Base-by-base conservation (phyloP, 2,329 filamentous ascomycete species). In the Fusarium gaditjirri region DNA sequence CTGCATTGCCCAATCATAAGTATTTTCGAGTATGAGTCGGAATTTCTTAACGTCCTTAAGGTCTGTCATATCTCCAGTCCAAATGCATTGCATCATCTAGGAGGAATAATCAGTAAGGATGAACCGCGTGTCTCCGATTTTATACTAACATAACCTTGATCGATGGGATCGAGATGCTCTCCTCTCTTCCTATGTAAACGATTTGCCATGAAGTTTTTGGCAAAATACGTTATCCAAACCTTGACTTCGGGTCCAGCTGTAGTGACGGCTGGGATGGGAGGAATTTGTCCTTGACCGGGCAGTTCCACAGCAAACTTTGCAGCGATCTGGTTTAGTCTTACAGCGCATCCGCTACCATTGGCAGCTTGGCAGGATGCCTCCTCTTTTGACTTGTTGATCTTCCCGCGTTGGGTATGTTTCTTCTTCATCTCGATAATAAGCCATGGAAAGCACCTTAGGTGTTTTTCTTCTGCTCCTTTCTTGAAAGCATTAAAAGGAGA, bases 171-270 rank as follows among this genome's bases (percentile, higher is more conserved):
- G 19, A 21, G 38, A 39, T 21, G 17, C 19, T 21, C 14, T 39
- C 38, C 38, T n/a, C 38, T 39, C 38, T 12, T n/a, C 21, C 19
- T 39, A 39, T 39, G 38, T 19, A 6, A 39, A 39, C 10, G 9
- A n/a, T 39, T 21, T 41, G 38, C 6, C 10, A 13, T n/a, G 38
- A 41, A 41, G 4, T n/a, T 41, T 41, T n/a, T 41, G 21, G 21
- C 21, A 41, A 52, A 70, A 49, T 73, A 69, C 33, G 56, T 59
- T 25, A 75, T 65, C 74, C 73, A 76, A 16, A 75, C 54, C 29
- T 60, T 75, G 36, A 75, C 69, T 3, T 50, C 23, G 1, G 64
- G 31, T 13, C 74, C 73, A 23, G 73, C 29, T 8, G 71, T 70
- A 8, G 74, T 75, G 1, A 76, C 35, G 4, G 41, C 56, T 25